Percentiles rank a stretch among this genome's conserved stretches.
phyloP scores from a whole-genome alignment of 306 rosid genomes.

The Pyrus communis region DNA sequence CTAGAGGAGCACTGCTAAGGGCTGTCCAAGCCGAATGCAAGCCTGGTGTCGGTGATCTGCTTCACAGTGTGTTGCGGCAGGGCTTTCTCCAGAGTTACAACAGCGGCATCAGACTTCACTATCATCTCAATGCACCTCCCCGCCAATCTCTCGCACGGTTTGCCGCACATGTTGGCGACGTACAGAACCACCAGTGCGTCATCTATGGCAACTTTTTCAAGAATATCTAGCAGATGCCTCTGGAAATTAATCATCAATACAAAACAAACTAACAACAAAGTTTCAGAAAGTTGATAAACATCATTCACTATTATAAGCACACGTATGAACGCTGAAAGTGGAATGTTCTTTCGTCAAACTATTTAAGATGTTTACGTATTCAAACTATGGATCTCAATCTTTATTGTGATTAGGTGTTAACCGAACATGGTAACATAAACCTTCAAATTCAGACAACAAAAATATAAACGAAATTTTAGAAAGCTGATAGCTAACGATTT shows the following conservation, averaged over 20 bases:
- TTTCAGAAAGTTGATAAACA: not conserved
- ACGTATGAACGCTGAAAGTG: not conserved
- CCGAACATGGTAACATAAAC: not conserved
- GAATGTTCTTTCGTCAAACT: not conserved
- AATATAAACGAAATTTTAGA: not conserved
- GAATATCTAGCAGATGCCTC: slow-evolving; percentile 39
- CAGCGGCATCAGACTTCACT: slow-evolving; percentile 39
- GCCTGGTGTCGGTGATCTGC: slow-evolving; percentile 31
- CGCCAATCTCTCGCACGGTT: slow-evolving; percentile 29
- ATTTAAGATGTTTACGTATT: not conserved
- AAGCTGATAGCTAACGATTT: not conserved
- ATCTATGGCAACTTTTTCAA: slow-evolving; percentile 35
- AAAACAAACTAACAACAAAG: not conserved
- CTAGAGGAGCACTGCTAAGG: slow-evolving; percentile 1
- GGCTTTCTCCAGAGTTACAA: slow-evolving; percentile 42
- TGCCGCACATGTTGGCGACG: slow-evolving; percentile 41
- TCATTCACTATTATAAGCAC: not conserved
- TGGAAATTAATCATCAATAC: slow-evolving; percentile 29
- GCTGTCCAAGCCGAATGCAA: slow-evolving; percentile 19
- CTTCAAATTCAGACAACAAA: not conserved
- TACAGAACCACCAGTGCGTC: slow-evolving; percentile 47
- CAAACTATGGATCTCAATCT: not conserved
- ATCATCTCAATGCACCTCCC: slow-evolving; percentile 30
- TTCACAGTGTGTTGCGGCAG: slow-evolving; percentile 34
- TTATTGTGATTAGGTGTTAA: too few species aligned